A percentile compares a stretch with the other conserved stretches of the same genome.
These are phyloP conservation scores for Hortiboletus campestris DNA, from an alignment of 768 basidiomycete species.

Conservation along the genomic window DNA sequence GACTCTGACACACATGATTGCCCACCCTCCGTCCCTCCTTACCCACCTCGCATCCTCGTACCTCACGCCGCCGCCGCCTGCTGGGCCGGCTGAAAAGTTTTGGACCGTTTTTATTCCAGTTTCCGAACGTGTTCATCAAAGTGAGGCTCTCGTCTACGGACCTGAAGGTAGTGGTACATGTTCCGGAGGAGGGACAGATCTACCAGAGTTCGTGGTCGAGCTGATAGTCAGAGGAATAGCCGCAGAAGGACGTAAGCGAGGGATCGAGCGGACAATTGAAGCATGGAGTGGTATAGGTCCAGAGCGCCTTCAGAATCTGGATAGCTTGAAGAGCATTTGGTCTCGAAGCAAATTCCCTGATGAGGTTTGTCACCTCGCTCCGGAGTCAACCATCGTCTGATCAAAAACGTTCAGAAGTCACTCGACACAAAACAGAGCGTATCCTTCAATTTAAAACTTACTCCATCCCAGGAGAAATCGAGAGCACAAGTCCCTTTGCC, in stretches of 20 bases:
- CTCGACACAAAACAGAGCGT: conserved; percentile 64
- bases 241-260: conserved; percentile 47
- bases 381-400: background rate
- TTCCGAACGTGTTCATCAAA: conserved; percentile 58
- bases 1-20: conserved; percentile 58
- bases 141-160: conserved; percentile 60
- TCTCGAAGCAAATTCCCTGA: conserved; percentile 32
- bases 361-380: conserved; percentile 29
- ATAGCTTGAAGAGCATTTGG: conserved; percentile 49
- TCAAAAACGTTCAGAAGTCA: conserved; percentile 28
- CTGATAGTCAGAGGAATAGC: conserved; percentile 48
- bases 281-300: conserved; percentile 52
- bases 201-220: conserved; percentile 59
- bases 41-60: conserved; percentile 67
- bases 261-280: conserved; percentile 59
- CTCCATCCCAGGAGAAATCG: conserved; percentile 74
- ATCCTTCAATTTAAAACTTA: conserved; percentile 88
- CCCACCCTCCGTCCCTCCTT: conserved; percentile 72
- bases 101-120: conserved; percentile 76
- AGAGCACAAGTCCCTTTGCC: conserved; percentile 84
- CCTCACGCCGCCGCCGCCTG: conserved; percentile 67
- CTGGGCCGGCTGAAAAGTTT: conserved; percentile 64
- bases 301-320: conserved; percentile 51
- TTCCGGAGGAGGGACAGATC: conserved; percentile 33
- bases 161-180: conserved; percentile 47